These are phyloP conservation scores for Cicer judaicum DNA, from an alignment of 306 rosid genomes.

Conservation along the genomic window DNA sequence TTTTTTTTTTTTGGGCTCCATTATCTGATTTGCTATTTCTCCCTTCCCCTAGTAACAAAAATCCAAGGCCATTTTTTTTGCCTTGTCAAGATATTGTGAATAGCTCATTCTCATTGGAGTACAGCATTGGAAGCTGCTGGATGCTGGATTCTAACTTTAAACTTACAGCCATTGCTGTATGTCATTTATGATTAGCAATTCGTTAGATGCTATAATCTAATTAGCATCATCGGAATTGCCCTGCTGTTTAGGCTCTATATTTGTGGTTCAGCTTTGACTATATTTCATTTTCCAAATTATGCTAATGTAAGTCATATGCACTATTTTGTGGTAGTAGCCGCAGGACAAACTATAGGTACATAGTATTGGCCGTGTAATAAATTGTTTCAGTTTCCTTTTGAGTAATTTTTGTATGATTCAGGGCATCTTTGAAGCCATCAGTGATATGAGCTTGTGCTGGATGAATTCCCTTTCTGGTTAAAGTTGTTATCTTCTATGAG, in stretches of 20 bases:
- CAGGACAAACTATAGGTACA: constrained; percentile 45
- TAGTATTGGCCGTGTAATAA: constrained; percentile 44
- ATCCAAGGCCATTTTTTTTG: constrained; percentile 63
- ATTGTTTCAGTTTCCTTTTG: constrained; percentile 27
- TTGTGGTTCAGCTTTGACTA: constrained; percentile 41
- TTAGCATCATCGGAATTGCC: constrained; percentile 48
- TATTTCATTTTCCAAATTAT: constrained; percentile 37
- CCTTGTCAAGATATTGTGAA: constrained; percentile 61
- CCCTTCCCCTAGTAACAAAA: constrained; percentile 40
- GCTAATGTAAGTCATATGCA: constrained; percentile 43
- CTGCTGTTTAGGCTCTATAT: constrained; percentile 45
- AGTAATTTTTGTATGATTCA: constrained; percentile 24
- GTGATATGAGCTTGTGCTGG: constrained; percentile 27
- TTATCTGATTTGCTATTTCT: constrained; percentile 28
- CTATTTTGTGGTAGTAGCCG: constrained; percentile 40
- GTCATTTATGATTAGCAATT: constrained; percentile 46
- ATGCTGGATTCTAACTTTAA: constrained; percentile 59
- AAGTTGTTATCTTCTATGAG: constrained; percentile 4
- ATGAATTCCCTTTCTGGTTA: neutral
- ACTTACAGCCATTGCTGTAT: constrained; percentile 43
- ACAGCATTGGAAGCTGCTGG: constrained; percentile 51
- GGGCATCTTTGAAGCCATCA: constrained; percentile 13
- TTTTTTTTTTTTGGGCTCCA: constrained; percentile 35
- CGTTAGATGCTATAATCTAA: constrained; percentile 43
- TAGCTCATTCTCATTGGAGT: constrained; percentile 59